A percentile compares a stretch with the other conserved stretches of the same genome.
phyloP scores from a whole-genome alignment of 768 basidiomycete genomes.

The Hericium rajendrae region DNA sequence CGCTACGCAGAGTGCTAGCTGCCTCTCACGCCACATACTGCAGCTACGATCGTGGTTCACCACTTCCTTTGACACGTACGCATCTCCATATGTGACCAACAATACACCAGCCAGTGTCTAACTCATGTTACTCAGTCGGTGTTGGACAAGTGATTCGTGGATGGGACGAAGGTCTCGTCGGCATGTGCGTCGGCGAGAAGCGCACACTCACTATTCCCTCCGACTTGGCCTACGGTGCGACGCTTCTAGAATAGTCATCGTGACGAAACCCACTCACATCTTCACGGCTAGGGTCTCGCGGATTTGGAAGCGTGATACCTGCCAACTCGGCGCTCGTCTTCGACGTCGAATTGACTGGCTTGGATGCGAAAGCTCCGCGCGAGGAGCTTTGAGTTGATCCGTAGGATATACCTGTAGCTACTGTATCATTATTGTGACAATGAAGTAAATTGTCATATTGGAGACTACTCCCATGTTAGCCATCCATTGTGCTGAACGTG shows the following conservation, averaged over 20 bases:
- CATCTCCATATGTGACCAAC: not conserved
- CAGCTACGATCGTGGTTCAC: conserved; percentile 63
- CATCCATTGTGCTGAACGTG: not conserved
- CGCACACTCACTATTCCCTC: conserved; percentile 83
- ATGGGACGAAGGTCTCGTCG: conserved; percentile 75
- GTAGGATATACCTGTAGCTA: not conserved
- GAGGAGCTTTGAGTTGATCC: conserved; percentile 40
- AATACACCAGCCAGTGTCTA: not conserved
- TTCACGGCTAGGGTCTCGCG: conserved; percentile 49
- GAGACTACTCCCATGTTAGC: not conserved
- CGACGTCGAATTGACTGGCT: conserved; percentile 70
- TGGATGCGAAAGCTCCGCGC: conserved; percentile 35
- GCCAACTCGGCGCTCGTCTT: conserved; percentile 74
- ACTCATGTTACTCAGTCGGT: conserved; percentile 41
- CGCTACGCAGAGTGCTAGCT: conserved; percentile 9
- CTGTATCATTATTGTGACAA: not conserved
- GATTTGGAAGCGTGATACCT: conserved; percentile 72
- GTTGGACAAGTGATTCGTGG: conserved; percentile 75
- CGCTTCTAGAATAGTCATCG: too few relatives aligned
- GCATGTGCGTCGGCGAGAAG: conserved; percentile 85
- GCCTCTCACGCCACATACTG: not conserved
- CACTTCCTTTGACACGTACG: conserved; percentile 73
- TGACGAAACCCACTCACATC: not conserved
- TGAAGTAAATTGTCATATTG: not conserved
- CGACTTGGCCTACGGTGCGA: conserved; percentile 70